phyloP scores from a whole-genome alignment of 495 filamentous ascomycete genomes.

The Tuber magnatum region DNA sequence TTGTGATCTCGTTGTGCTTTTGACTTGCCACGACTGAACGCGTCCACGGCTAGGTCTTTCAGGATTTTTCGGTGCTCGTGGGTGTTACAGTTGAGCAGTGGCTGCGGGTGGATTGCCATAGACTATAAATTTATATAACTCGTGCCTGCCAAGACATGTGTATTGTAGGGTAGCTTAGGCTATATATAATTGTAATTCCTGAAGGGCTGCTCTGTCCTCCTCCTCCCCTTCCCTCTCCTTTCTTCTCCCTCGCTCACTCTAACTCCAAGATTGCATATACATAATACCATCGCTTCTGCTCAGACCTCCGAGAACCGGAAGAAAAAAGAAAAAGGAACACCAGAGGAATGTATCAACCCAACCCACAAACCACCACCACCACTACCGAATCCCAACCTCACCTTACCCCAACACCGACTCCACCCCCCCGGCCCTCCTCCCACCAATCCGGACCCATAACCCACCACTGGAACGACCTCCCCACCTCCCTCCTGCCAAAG shows the following conservation, averaged over 20 bases:
- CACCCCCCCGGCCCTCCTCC: constrained; percentile 6
- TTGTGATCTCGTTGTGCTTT: neutral
- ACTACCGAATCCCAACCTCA: neutral
- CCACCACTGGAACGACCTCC: constrained; percentile 41
- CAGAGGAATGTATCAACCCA: neutral
- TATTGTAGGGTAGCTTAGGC: neutral
- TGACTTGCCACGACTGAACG: too few relatives aligned
- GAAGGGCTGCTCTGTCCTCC: neutral
- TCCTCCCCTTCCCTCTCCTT: neutral
- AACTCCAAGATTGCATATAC: neutral
- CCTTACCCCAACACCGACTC: neutral
- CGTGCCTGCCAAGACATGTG: constrained; percentile 1
- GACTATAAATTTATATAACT: neutral
- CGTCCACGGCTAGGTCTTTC: neutral
- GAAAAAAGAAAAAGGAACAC: neutral
- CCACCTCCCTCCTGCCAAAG: constrained; percentile 1
- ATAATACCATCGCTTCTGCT: neutral
- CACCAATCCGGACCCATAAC: constrained; percentile 39
- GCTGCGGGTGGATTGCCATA: too few relatives aligned
- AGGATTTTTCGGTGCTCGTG: neutral
- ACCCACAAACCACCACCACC: neutral
- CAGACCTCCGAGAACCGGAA: neutral
- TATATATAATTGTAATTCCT: neutral
- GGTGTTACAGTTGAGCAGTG: neutral
- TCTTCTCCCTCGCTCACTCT: neutral